Evolutionary conservation across 768 basidiomycete species (phyloP), one percentile per base, ranked within the genome.

Genomic region (Auriscalpium microsporum): DNA sequence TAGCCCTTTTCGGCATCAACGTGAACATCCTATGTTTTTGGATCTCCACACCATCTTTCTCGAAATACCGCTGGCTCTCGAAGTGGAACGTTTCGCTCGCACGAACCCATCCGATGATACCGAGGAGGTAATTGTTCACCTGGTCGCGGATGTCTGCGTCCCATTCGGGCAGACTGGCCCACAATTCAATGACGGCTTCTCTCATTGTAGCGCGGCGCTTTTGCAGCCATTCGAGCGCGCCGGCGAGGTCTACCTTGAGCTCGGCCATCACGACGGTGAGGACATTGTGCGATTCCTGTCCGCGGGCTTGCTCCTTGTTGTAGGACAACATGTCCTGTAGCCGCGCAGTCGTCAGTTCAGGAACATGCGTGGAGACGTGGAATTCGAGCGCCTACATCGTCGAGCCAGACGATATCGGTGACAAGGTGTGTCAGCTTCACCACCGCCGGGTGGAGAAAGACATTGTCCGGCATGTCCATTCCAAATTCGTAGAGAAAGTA

Each of bases 51-150:
- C 84, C 84, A 10, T 79, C 62, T 40, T 70, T 68, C 16, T 84
- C 87, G 63, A 88, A 88, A 64, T 89, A 89, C 3, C 87, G 76
- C 55, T 76, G 75, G 3, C 80, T 80, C 68, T 79, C 75, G 68
- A 86, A 87, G 65, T 82, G 83, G 87, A 87, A 89, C 57, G 85
- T 79, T 40, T 87, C 67, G 38, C 79, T 81, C 71, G 83, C 87
- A 35, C 84, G 78, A 58, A 86, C 84, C 86, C 85, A 86, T 57
- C 82, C 76, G 60, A 80, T 79, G 35, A 88, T 67, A n/a, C 84
- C 83, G 44, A 75, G 68, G 44, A 87, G 72, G 57, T 87, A 88
- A 17, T 70, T 68, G 14, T 64, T 65, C 37, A 87, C 83, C 67
- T 82, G 79, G 14, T 65, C 67, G 62, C 87, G 84, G 45, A 86